Base-by-base conservation (phyloP, 192 early-diverging fungal genomes). In the Coemansia sp. region DNA sequence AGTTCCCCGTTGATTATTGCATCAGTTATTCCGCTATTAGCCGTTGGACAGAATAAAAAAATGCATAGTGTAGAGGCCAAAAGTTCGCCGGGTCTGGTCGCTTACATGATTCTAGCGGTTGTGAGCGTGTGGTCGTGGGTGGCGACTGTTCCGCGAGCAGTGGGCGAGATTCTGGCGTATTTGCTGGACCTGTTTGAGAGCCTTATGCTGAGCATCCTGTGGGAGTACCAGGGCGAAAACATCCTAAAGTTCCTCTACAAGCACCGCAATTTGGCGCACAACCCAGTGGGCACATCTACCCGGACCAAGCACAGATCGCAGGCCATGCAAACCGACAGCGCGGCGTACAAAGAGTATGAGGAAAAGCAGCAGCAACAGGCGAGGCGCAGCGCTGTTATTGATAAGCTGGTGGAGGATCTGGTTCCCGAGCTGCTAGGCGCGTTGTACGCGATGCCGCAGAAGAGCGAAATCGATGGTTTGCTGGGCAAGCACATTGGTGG, bases 221-320 rank as follows among this genome's bases (percentile, higher is more conserved):
- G 65, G 62, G 58, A 75, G 21, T 68, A 67, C 48, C 72, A 68
- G 56, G 65, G 72, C 23, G 72, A 68, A 11, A 66, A 66, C 50
- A 62, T 73, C 8, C 18, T 67, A 25, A 40, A 54, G 50, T 66
- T 62, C 16, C 51, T 73, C 8, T 63, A 30, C 45, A 25, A 49
- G 24, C 64, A 66, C 32, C 62, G 56, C 1, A 10, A 38, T 38
- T 38, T 38, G 35, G 35, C 35, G 16, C 35, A 38, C 35, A 16
- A 10, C 8, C 35, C 35, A 38, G 18, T 54, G 47, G 38, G 9
- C 10, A 9, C 12, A 5, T 16, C 14, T 32, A 28, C 18, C 18
- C 31, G 6, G 27, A 28, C 27, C 22, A 10, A 56, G 40, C 11
- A 11, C 27, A 23, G 33, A 9, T 62, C 60, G 24, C 28, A 14